Evolutionary conservation across 495 filamentous ascomycete species (phyloP), one percentile per base, ranked within the genome.

Genomic region (Daldinia grandis): DNA sequence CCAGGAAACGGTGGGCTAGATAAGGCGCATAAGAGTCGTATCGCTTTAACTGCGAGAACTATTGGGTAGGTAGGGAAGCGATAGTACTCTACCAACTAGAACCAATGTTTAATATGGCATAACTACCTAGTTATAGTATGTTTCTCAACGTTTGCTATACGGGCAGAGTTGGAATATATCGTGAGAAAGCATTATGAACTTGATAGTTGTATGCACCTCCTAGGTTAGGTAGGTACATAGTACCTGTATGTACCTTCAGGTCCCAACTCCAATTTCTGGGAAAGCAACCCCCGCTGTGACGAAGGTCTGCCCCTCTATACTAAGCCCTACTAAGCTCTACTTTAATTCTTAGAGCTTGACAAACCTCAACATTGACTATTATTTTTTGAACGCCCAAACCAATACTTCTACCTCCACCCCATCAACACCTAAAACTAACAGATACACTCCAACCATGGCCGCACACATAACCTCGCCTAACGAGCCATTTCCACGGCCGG

Each of bases 401-500:
- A 24, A 47, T 10, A 47, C 42, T 37, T 50, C 14, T 37, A 14
- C 49, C 9, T 6, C 10, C 1, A 14, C 12, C 1, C 6, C 8
- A 25, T 21, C 2, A 14, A 15, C 0, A n/a, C 24, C 1, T n/a
- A 21, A 7, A 38, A 38, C 21, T 19, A 28, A 47, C 21, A 53
- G 30, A n/a, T n/a, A n/a, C n/a, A 24, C 5, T n/a, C 40, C 15
- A 15, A 24, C 38, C 28, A 72, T 72, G 69, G 59, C 59, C 17
- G 60, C 76, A 6, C 78, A 80, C 73, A 79, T 80, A 60, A 74
- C 76, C 51, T 71, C 78, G n/a, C 69, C 77, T 51, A 73, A 78
- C 67, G 81, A 81, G 65, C 75, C 76, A 19, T 84, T 67, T 71
- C 81, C 81, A 21, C 69, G 72, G 40, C 76, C 80, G 9, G 59